Evolutionary conservation across 331 rosid genomes (phyloP), one percentile per base, ranked within the genome.

Genomic region (Quercus lobata): DNA sequence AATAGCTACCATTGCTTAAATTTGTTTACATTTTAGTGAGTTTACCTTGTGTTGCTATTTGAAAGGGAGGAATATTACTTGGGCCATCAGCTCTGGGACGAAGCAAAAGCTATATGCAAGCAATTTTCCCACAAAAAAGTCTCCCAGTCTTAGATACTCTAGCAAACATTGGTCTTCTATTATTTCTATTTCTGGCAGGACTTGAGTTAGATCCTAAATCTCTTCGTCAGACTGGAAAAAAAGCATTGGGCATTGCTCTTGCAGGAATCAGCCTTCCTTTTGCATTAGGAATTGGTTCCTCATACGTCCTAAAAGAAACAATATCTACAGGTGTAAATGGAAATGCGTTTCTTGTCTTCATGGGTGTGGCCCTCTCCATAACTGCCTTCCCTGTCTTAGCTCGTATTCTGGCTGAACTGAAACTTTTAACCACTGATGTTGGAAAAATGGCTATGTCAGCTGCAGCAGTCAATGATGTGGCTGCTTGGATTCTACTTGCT

Each of bases 301-400:
- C 98, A 6, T 81, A 82, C 83, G 83, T 90, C 73, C 91, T 94
- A 7, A 79, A 49, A 46, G 74, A 18, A 80, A 89, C 98, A 30
- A 88, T 94, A 69, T 82, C 94, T 71, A 87, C 89, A 79, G 97
- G 91, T 73, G 92, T 83, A 57, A 74, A 88, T 37, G 70, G 71
- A 54, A 3, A 81, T 9, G 79, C 94, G 4, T 94, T 94, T 76
- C 89, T 92, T 57, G 91, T 94, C 32, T 94, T 91, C 86, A 92
- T 92, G 97, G 97, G 98, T 22, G 97, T 94, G 55, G 94, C 98
- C 70, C 88, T 91, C 73, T 94, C 98, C 18, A 92, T 94, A 32
- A 94, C 98, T 6, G 97, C 98, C 27, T 94, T 94, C 79, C 97
- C 98, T 7, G 97, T 90, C 53, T 79, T 92, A 35, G 97, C 98